Evolutionary conservation across 1,139 yeast genomes (phyloP), one percentile per base, ranked within the genome.

Genomic region (Geotrichum siamense): DNA sequence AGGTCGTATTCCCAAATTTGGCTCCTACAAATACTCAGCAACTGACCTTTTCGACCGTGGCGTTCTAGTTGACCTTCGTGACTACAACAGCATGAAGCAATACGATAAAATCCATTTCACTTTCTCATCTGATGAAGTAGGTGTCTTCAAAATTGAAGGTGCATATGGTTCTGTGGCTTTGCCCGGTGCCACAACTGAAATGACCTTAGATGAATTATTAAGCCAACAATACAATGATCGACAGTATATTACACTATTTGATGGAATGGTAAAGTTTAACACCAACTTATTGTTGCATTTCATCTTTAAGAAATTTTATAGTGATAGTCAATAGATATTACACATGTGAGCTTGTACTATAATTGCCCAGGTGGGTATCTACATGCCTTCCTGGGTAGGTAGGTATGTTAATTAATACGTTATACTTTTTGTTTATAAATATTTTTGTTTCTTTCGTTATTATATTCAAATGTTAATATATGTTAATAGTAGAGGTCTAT

Each of bases 21-120:
- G 95, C 6, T 83, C 93, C 0, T 85, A 79, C 65, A 84, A 82
- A 62, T 84, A 85, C 64, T 74, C 86, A 0, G 81, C 86, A 2
- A 80, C 83, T 50, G 82, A 79, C 55, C 69, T 91, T 42, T 70
- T 75, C 59, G 96, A 87, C 48, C 81, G 76, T 54, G 82, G 83
- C 1, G 74, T 87, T 1, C 60, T 91, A 23, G 61, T 74, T 4
- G 80, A 77, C 45, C 70, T 82, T 41, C 74, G 57, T 30, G 71
- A 70, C 8, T 67, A 63, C 46, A 51, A 56, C 2, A 77, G 75
- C 2, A 28, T 28, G 13, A 67, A 75, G 20, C 76, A 74, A 48
- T 72, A 77, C 38, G 83, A 85, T 10, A 84, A 81, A 54, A 71
- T 84, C 20, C 78, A 77, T 50, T 78, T 87, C 56, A 78, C 83